Base-by-base conservation (phyloP, 352 stramenopile species). In the Sclerospora graminicola region DNA sequence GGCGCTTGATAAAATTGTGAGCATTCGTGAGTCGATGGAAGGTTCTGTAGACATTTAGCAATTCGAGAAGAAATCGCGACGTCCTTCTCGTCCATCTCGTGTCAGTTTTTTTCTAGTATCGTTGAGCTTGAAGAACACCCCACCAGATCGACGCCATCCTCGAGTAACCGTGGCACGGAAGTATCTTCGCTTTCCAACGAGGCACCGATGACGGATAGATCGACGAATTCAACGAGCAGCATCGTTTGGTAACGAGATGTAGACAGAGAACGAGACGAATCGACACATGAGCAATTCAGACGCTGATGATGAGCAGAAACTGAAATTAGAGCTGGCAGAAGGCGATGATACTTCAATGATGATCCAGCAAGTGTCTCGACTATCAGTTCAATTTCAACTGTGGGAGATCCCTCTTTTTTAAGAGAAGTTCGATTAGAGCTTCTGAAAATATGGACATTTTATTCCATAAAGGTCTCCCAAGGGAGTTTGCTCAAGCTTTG, bases 11-110 rank as follows among this genome's bases (percentile, higher is more conserved):
- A 84, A 83, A 40, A 89, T 89, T 49, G 78, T 89, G 51, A 74
- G 65, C 43, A 89, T 89, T 42, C 74, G 78, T 37, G 72, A 89
- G 56, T 87, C 74, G 27, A 87, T 89, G 78, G 78, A 89, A 54
- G 60, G 66, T 14, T 54, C 83, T 13, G 75, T 89, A 21, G 78
- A 89, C 50, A 87, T 89, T 39, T 71, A 76, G 43, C 74, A 89
- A 50, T 89, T 87, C 44, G 65, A 81, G 38, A 81, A 69, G 46
- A 58, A 63, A 19, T 19, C 54, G 38, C 54, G 54, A 16, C 48
- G 47, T 11, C 41, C 20, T n/a, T 63, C 53, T 0, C 47, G 52
- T 2, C 47, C 62, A 14, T 66, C 62, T 13, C 37, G 54, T 10
- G 54, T 59, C 15, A 68, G 59, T 33, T n/a, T n/a, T n/a, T n/a